Evolutionary conservation across 1,284 basidiomycete genomes (phyloP), one percentile per base, ranked within the genome.

Genomic region (Stygiomarasmius scandens): DNA sequence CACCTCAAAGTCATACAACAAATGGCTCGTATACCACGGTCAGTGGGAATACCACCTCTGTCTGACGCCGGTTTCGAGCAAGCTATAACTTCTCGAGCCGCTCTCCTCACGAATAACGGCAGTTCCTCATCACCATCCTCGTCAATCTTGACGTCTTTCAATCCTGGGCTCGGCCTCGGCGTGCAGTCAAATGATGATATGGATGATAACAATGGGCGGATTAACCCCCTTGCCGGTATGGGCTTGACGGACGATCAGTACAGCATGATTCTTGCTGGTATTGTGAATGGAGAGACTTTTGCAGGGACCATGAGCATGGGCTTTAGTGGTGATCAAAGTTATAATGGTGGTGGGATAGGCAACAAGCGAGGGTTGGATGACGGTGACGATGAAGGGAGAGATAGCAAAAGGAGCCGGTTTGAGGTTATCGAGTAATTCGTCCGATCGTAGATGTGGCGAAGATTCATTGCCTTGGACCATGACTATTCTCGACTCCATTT

Each of bases 1-100:
- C 95, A 98, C 69, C 85, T 97, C 62, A 96, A 95, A 72, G 87
- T 90, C 49, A 93, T 96, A 63, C 91, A 95, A 72, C 84, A 90
- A 68, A 85, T 94, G 74, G 83, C 87, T 44, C 82, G 71, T 61
- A 73, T 95, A 23, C 86, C 90, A 2, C 82, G 89, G 20, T 80
- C 84, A 1, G 74, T 91, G n/a, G 90, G 90, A 8, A 79, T 89
- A 20, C 87, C 92, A 0, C 86, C 88, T 2, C 74, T 89, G 20
- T 84, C 84, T 12, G 89, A 90, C 65, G 68, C 74, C 52, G 73
- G 77, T 2, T 83, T 92, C 65, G 80, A 86, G 63, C 77, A 84
- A 61, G 82, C 82, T 29, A 74, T 84, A 46, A 75, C 72, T 1
- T 64, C 71, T 4, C 66, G 66, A 43, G 71, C 74, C 16, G 64